These are phyloP conservation scores for Aspergillus ibericus DNA, from an alignment of 2,329 filamentous ascomycete genomes.

Conservation along the genomic window DNA sequence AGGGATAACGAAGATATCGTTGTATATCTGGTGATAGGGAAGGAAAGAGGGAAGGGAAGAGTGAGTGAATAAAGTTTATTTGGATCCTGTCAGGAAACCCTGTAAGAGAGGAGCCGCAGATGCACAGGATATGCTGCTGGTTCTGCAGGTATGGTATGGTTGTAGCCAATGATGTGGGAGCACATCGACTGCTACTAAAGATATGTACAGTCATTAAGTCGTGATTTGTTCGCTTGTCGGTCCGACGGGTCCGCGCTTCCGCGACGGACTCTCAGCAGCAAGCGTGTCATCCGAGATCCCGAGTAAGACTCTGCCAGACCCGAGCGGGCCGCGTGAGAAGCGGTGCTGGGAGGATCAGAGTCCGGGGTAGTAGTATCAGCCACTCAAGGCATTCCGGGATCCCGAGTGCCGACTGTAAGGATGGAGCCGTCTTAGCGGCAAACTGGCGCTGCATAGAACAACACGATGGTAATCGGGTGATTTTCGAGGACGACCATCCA, in stretches of 20 bases:
- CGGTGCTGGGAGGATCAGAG: neutral
- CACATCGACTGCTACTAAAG: neutral
- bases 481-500: slow-evolving; percentile 6
- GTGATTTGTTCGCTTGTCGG: neutral
- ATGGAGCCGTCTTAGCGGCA: no score
- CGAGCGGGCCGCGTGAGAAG: neutral
- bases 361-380: neutral
- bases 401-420: neutral
- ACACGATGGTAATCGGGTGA: no score
- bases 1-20: slow-evolving; percentile 20
- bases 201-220: neutral
- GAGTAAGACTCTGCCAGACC: neutral
- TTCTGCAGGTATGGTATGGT: neutral
- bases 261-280: neutral
- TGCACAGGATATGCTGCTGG: neutral
- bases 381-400: neutral
- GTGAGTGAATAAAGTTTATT: neutral
- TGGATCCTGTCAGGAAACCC: neutral
- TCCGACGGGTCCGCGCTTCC: neutral
- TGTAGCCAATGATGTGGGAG: neutral
- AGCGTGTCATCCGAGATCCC: neutral
- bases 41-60: neutral
- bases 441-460: no score
- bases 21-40: no score
- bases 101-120: neutral